Evolutionary conservation across 352 stramenopile genomes (phyloP).

Genomic region (Pythium oligandrum): DNA sequence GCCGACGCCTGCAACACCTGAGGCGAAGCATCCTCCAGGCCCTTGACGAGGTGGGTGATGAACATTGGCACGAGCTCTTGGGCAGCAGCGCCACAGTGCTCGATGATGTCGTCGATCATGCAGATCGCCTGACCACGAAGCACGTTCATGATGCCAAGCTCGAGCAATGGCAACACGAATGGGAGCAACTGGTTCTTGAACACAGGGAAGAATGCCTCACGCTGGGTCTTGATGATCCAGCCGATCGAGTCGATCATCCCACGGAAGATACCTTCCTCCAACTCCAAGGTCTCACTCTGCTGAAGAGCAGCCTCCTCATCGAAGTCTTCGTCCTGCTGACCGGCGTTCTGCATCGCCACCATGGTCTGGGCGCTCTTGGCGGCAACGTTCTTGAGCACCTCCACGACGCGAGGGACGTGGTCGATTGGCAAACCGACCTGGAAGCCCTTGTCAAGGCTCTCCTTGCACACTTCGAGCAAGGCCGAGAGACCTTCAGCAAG

Average conservation of each 20-base stretch:
- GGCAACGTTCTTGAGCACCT: slow-evolving; percentile 67
- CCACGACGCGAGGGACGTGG: slow-evolving; percentile 62
- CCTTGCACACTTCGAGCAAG: slow-evolving; percentile 76
- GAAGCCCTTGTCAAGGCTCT: slow-evolving; percentile 70
- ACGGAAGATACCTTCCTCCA: slow-evolving; percentile 75
- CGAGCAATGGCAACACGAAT: slow-evolving; percentile 66
- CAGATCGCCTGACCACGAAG: slow-evolving; percentile 81
- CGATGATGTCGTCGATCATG: slow-evolving; percentile 87
- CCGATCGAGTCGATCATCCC: slow-evolving; percentile 82
- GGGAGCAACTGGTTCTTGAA: slow-evolving; percentile 65
- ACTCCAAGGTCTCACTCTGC: slow-evolving; percentile 63
- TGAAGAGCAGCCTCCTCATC: slow-evolving; percentile 69
- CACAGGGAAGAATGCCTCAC: slow-evolving; percentile 69
- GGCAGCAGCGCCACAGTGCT: slow-evolving; percentile 65
- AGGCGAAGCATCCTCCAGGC: slow-evolving; percentile 60
- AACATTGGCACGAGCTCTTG: slow-evolving; percentile 77
- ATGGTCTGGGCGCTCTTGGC: slow-evolving; percentile 59
- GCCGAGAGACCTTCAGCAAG: slow-evolving; percentile 74
- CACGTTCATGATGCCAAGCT: slow-evolving; percentile 47
- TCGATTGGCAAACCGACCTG: slow-evolving; percentile 60
- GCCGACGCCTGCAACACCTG: slow-evolving; percentile 74
- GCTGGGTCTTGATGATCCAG: slow-evolving; percentile 82
- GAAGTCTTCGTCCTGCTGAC: slow-evolving; percentile 77
- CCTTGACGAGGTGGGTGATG: slow-evolving; percentile 62
- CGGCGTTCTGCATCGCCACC: slow-evolving; percentile 50